Evolutionary conservation across 2,329 filamentous ascomycete genomes (phyloP).

Genomic region (Beauveria rudraprayagi): DNA sequence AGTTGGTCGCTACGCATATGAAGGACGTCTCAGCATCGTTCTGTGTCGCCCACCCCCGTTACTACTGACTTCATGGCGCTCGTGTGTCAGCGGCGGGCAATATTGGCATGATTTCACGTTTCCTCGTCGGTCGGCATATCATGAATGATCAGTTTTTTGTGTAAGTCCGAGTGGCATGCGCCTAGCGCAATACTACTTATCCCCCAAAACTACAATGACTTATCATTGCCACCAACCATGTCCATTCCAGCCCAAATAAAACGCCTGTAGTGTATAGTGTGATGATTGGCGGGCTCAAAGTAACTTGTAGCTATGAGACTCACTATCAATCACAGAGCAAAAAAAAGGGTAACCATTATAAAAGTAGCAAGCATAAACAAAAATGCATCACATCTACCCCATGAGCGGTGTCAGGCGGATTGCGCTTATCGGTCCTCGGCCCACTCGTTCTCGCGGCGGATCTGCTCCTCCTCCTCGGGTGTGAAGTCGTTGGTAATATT

Average conservation of each 20-base stretch:
- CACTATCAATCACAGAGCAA: constrained; percentile 11
- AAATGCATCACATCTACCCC: not conserved
- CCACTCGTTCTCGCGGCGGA: constrained; percentile 85
- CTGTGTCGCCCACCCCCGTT: too few relatives aligned
- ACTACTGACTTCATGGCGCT: too few relatives aligned
- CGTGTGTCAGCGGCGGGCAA: not conserved
- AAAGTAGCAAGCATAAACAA: not conserved
- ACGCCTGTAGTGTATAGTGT: constrained; percentile 7
- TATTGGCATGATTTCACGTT: not conserved
- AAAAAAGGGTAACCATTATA: constrained; percentile 8
- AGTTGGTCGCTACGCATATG: too few relatives aligned
- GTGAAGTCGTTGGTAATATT: constrained; percentile 99
- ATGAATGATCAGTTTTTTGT: not conserved
- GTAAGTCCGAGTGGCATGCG: not conserved
- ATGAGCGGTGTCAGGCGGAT: not conserved
- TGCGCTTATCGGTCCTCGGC: constrained; percentile 64
- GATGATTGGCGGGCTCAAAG: not conserved
- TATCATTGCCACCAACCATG: not conserved
- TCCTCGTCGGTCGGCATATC: not conserved
- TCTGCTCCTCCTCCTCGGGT: constrained; percentile 97
- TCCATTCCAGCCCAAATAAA: not conserved
- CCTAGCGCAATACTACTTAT: not conserved
- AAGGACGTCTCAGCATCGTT: too few relatives aligned
- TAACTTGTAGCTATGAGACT: not conserved
- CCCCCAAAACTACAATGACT: not conserved